Evolutionary conservation across 768 basidiomycete species (phyloP), one percentile per base, ranked within the genome.

Genomic region (Lepiota venenata): DNA sequence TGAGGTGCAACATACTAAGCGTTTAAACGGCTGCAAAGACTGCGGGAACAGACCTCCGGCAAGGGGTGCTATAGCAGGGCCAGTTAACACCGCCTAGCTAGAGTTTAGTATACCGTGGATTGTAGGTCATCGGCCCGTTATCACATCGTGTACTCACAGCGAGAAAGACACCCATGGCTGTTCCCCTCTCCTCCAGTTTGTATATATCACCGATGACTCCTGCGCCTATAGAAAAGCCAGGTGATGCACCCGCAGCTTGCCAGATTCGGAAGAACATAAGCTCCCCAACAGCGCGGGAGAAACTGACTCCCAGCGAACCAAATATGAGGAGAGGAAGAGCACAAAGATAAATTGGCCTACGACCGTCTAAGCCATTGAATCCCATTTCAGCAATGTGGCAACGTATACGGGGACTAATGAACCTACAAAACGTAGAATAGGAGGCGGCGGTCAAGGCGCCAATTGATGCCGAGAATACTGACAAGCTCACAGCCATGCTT

Each of bases 171-270:
- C 84, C 85, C 71, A 85, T 81, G 0, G 82, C 83, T 2, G 74
- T 70, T 9, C 74, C 83, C 29, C 84, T 71, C 59, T 87, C 81
- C 52, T 87, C 87, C 1, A 85, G 61, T 50, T 67, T 76, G 64
- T 85, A 87, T 3, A 88, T 83, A 60, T 88, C 86, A 0, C 82
- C 83, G 22, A 87, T 83, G 2, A 83, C 78, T 1, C 79, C 87
- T 0, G 76, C 75, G 9, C 78, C 88, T 51, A 80, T 74, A 16
- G 77, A 80, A 64, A 75, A 64, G 2, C 74, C 82, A 11, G 78
- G 79, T 3, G 84, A 78, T 4, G 82, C 73, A n/a, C 88, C 88
- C 42, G 86, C 74, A 0, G 84, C 84, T 63, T 91, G 88, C 0
- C 88, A 56, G 35, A 84, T 75, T 2, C 89, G 75, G 71, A 82